Percentiles rank a stretch among this genome's conserved stretches.
phyloP scores from a whole-genome alignment of 2,329 filamentous ascomycete species.

The Chalara sp. region DNA sequence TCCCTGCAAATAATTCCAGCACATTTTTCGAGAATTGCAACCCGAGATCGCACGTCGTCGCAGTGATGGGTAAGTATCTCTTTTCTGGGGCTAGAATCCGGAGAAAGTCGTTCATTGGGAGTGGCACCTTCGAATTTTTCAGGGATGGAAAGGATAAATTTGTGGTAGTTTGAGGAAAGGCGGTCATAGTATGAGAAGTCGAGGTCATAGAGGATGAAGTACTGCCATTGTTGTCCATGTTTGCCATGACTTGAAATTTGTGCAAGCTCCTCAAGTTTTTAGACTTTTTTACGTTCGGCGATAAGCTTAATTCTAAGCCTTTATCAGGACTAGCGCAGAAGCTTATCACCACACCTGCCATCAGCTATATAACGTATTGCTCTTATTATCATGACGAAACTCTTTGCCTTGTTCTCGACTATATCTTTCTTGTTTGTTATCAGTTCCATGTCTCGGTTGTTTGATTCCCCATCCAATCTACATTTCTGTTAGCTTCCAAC shows the following conservation, averaged over 20 bases:
- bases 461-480: too few species aligned
- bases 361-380: too few species aligned
- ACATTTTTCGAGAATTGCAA: conserved; percentile 72
- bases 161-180: conserved; percentile 32
- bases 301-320: neutral
- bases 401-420: too few species aligned
- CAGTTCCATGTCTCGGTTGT: too few species aligned
- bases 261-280: conserved; percentile 3
- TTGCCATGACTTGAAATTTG: conserved; percentile 3
- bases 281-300: conserved; percentile 8
- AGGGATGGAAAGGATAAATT: conserved; percentile 30
- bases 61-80: conserved; percentile 52
- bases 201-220: conserved; percentile 56
- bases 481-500: too few species aligned
- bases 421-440: too few species aligned
- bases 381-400: too few species aligned
- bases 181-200: conserved; percentile 57
- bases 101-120: conserved; percentile 18
- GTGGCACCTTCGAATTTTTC: conserved; percentile 7
- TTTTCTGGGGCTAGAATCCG: conserved; percentile 20
- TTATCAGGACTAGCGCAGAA: too few species aligned
- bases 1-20: conserved; percentile 70
- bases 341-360: too few species aligned
- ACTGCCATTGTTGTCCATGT: conserved; percentile 30
- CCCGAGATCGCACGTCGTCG: conserved; percentile 60